Evolutionary conservation across 2,329 filamentous ascomycete genomes (phyloP).

Genomic region (Aspergillus viridinutans): DNA sequence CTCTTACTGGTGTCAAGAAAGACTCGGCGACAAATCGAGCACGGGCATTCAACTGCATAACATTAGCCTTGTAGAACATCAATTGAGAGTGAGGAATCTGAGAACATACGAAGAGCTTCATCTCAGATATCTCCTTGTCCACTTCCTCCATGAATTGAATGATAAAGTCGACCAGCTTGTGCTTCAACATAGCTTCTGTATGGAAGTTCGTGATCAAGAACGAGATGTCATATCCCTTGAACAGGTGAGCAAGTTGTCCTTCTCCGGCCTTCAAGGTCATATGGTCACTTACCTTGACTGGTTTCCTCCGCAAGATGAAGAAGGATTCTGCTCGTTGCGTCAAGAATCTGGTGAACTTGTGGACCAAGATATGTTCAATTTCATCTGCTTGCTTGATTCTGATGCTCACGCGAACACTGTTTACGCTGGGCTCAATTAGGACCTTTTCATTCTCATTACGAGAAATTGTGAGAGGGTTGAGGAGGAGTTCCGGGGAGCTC

Average conservation of each 20-base stretch:
- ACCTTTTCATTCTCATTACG: conserved; percentile 97
- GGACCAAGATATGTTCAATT: conserved; percentile 95
- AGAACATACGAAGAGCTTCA: conserved; percentile 91
- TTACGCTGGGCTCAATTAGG: conserved; percentile 92
- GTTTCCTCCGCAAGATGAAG: conserved; percentile 92
- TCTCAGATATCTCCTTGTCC: conserved; percentile 99
- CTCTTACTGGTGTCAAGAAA: conserved; percentile 82
- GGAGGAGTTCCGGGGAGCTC: conserved; percentile 86
- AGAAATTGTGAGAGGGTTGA: conserved; percentile 85
- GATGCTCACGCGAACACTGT: conserved; percentile 95
- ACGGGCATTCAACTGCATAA: conserved; percentile 77
- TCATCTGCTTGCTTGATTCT: conserved; percentile 99
- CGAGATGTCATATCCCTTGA: conserved; percentile 92
- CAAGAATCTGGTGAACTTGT: conserved; percentile 97
- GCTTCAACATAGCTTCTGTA: conserved; percentile 97
- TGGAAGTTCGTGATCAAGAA: conserved; percentile 99
- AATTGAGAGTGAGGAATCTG: background rate
- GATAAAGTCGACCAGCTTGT: conserved; percentile 98
- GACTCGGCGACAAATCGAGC: conserved; percentile 98
- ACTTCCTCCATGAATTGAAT: conserved; percentile 99
- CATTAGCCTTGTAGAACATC: conserved; percentile 17
- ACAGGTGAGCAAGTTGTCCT: conserved; percentile 15
- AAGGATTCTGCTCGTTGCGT: conserved; percentile 95
- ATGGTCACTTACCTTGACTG: conserved; percentile 67
- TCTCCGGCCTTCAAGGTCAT: background rate